phyloP scores from a whole-genome alignment of 2,329 filamentous ascomycete species.

The Aspergillus alliaceus region DNA sequence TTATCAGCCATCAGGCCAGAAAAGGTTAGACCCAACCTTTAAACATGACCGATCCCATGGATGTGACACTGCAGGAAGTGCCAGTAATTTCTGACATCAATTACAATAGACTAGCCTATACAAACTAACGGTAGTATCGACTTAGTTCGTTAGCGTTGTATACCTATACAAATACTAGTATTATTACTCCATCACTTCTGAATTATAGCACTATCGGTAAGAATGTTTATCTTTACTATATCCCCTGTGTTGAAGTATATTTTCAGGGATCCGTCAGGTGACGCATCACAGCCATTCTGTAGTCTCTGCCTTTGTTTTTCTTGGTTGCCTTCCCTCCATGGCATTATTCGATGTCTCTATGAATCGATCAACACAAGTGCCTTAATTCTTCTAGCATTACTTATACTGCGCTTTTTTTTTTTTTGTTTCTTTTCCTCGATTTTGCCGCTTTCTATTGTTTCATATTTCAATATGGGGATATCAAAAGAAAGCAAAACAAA shows the following conservation, averaged over 20 bases:
- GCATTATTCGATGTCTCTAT: neutral
- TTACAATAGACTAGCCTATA: neutral
- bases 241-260: neutral
- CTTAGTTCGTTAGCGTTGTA: neutral
- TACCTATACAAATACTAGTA: too few species aligned
- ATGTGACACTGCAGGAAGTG: slow-evolving; percentile 13
- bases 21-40: slow-evolving; percentile 10
- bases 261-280: neutral
- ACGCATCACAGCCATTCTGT: neutral
- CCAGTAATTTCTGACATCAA: neutral
- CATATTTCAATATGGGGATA: too few species aligned
- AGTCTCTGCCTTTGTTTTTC: neutral
- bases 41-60: slow-evolving; percentile 17
- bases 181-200: neutral
- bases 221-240: neutral
- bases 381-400: too few species aligned
- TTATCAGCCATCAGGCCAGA: slow-evolving; percentile 16
- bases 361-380: too few species aligned
- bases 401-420: too few species aligned
- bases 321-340: neutral
- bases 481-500: too few species aligned
- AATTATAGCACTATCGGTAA: neutral
- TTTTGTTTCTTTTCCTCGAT: too few species aligned
- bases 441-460: too few species aligned
- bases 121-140: neutral